Conservation (phyloP, 176 grass and related monocot genomes). For the Canna indica region DNA sequence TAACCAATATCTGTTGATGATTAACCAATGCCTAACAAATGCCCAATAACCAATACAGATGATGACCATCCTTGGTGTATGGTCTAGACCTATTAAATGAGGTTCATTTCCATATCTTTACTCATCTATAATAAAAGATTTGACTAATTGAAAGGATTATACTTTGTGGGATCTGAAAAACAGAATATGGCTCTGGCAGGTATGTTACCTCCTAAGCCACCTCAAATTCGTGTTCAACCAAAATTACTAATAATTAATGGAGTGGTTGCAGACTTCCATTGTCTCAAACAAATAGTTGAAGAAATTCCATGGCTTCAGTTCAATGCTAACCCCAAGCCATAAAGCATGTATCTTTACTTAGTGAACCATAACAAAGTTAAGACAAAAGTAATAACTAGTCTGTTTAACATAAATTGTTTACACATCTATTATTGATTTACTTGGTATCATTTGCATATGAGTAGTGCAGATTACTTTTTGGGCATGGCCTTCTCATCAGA, state of each 20-base stretch:
- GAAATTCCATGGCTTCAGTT: background rate
- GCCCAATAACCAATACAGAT: no score
- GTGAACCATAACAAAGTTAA: background rate
- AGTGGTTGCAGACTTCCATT: background rate
- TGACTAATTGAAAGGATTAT: no score
- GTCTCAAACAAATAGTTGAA: background rate
- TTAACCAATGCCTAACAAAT: no score
- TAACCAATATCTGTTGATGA: no score
- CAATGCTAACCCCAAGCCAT: background rate
- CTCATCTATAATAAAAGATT: no score
- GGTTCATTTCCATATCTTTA: no score
- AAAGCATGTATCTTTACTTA: background rate
- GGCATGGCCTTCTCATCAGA: conserved; percentile 93
- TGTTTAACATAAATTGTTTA: background rate
- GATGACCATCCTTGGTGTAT: no score
- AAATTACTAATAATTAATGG: background rate
- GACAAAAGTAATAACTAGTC: background rate
- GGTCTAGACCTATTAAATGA: no score
- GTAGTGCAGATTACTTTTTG: conserved; percentile 52
- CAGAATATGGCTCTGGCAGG: no score
- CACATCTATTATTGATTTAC: conserved; percentile 16
- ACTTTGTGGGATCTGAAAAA: no score
- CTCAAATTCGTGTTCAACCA: no score
- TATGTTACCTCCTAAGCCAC: no score
- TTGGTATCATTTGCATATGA: conserved; percentile 9